These are phyloP conservation scores for Fraxinus quadrangulata DNA, from an alignment of 257 asterid genomes.

Conservation along the genomic window DNA sequence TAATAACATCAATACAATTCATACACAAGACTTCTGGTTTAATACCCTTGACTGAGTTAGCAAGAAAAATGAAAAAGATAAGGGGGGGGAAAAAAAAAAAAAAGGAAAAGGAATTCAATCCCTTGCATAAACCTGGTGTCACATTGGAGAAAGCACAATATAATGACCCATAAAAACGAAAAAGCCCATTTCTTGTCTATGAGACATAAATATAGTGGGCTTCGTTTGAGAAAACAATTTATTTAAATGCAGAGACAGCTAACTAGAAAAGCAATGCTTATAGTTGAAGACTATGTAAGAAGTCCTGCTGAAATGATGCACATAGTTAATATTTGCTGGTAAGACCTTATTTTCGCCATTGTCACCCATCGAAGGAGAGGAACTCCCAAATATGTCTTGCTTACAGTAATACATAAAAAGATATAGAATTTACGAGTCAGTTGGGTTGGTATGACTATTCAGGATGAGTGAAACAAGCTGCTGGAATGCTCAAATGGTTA, in stretches of 20 bases:
- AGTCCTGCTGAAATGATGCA: background rate
- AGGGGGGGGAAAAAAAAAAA: no score
- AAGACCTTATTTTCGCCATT: background rate
- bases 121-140: background rate
- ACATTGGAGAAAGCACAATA: background rate
- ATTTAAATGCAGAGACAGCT: background rate
- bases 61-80: no score
- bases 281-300: background rate
- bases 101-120: background rate
- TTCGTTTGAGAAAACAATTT: background rate
- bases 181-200: background rate
- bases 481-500: constrained; percentile 92
- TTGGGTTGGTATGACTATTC: no score
- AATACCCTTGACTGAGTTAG: background rate
- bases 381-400: background rate
- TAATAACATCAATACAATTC: background rate
- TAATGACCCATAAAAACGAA: background rate
- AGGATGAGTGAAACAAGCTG: constrained; percentile 55
- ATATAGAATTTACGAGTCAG: constrained; percentile 7
- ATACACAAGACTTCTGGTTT: background rate
- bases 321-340: background rate
- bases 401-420: background rate
- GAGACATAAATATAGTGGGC: background rate
- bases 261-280: background rate
- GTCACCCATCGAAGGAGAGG: no score